Percentiles rank a stretch among this genome's conserved stretches.
phyloP scores from a whole-genome alignment of 257 asterid genomes.

The Plectranthus barbatus region DNA sequence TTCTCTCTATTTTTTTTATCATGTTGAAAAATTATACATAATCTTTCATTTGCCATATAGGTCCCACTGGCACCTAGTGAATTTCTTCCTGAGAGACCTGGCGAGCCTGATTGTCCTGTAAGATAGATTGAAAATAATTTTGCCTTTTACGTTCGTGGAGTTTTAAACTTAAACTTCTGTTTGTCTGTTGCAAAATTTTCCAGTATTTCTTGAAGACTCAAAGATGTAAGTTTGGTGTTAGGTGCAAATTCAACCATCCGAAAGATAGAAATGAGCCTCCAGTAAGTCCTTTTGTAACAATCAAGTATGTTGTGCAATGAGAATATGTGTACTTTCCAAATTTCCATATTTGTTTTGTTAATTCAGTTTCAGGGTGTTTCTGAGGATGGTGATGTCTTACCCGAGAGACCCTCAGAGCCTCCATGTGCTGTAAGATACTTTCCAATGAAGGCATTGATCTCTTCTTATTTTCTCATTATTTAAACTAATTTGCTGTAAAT shows the following conservation, averaged over 20 bases:
- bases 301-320: slow-evolving; percentile 2
- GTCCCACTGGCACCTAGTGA: slow-evolving; percentile 59
- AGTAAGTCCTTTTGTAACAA: slow-evolving; percentile 35
- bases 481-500: slow-evolving; percentile 12
- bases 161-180: slow-evolving; percentile 10
- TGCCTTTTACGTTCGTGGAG: not conserved
- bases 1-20: not conserved
- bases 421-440: slow-evolving; percentile 74
- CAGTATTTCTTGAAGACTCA: slow-evolving; percentile 92
- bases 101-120: slow-evolving; percentile 96
- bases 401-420: slow-evolving; percentile 94
- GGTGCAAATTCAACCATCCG: slow-evolving; percentile 97
- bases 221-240: slow-evolving; percentile 77
- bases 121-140: slow-evolving; percentile 23
- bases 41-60: slow-evolving; percentile 37
- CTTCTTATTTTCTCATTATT: not conserved
- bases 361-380: slow-evolving; percentile 39
- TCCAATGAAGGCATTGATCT: slow-evolving; percentile 1
- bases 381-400: slow-evolving; percentile 50
- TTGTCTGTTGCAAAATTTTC: slow-evolving; percentile 2
- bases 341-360: slow-evolving; percentile 4
- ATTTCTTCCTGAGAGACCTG: slow-evolving; percentile 82
- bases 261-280: slow-evolving; percentile 35
- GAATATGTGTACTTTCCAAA: slow-evolving; percentile 5
- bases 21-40: not conserved